phyloP scores from a whole-genome alignment of 2,329 filamentous ascomycete species.

The Sporothrix luriei region DNA sequence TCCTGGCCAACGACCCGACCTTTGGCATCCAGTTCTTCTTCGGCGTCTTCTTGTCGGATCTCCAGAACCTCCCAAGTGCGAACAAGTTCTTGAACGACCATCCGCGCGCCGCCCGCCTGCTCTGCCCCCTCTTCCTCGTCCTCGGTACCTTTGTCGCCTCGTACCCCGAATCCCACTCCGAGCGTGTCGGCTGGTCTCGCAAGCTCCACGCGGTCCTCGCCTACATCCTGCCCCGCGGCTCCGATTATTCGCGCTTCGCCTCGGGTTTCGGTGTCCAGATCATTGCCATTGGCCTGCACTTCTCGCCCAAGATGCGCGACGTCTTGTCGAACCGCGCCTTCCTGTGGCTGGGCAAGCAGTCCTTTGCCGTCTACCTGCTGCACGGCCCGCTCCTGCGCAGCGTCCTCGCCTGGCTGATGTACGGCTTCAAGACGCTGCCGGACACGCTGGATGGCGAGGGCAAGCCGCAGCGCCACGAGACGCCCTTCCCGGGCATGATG shows the following conservation, averaged over 20 bases:
- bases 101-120: constrained; percentile 47
- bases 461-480: constrained; percentile 35
- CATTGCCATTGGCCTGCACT: constrained; percentile 55
- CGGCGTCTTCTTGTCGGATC: constrained; percentile 63
- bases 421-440: constrained; percentile 48
- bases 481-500: constrained; percentile 43
- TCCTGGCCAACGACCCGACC: constrained; percentile 44
- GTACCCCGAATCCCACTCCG: constrained; percentile 59
- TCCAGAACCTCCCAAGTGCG: constrained; percentile 56
- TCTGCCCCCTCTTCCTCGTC: constrained; percentile 55
- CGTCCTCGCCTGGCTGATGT: constrained; percentile 63
- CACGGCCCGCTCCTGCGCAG: constrained; percentile 64
- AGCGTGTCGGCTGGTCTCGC: constrained; percentile 59
- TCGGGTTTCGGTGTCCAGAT: constrained; percentile 47
- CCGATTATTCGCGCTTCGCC: constrained; percentile 51
- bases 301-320: constrained; percentile 55
- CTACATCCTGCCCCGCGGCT: constrained; percentile 50
- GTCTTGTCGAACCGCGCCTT: constrained; percentile 58
- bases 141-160: constrained; percentile 61
- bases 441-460: constrained; percentile 45
- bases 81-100: constrained; percentile 52
- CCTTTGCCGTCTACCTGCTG: constrained; percentile 65
- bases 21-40: constrained; percentile 64
- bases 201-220: constrained; percentile 48
- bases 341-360: constrained; percentile 65